Evolutionary conservation across 2,329 filamentous ascomycete genomes (phyloP).

Genomic region (Nannizzia gypsea): DNA sequence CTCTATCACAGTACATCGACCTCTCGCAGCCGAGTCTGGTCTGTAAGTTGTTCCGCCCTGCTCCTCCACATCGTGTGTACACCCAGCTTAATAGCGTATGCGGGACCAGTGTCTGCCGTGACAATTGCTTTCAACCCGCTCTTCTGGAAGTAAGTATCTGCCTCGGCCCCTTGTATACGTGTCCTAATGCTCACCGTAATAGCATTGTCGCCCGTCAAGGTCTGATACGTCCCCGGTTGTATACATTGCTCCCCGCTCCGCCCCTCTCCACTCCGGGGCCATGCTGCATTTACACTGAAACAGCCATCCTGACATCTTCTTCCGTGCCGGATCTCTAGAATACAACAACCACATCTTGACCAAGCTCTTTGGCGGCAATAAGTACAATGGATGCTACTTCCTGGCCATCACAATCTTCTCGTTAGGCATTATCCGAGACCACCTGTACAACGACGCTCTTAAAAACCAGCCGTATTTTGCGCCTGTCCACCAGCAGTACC

Average conservation of each 20-base stretch:
- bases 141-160: slow-evolving; percentile 86
- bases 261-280: not conserved
- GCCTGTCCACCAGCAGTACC: slow-evolving; percentile 51
- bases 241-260: not conserved
- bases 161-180: not conserved
- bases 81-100: not conserved
- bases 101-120: slow-evolving; percentile 56
- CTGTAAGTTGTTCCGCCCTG: slow-evolving; percentile 34
- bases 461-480: slow-evolving; percentile 64
- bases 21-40: slow-evolving; percentile 55
- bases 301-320: not conserved
- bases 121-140: slow-evolving; percentile 90
- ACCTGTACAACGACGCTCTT: slow-evolving; percentile 75
- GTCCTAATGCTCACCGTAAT: slow-evolving; percentile 8
- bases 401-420: slow-evolving; percentile 84
- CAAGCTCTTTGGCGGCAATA: slow-evolving; percentile 71
- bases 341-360: slow-evolving; percentile 86
- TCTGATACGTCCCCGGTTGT: slow-evolving; percentile 25
- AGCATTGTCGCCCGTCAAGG: slow-evolving; percentile 77
- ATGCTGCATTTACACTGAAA: not conserved
- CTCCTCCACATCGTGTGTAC: not conserved
- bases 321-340: slow-evolving; percentile 45
- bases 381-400: slow-evolving; percentile 72
- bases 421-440: slow-evolving; percentile 78
- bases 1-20: slow-evolving; percentile 41